Conservation (phyloP, 148 eudicot species). For the Euryodendron excelsum region DNA sequence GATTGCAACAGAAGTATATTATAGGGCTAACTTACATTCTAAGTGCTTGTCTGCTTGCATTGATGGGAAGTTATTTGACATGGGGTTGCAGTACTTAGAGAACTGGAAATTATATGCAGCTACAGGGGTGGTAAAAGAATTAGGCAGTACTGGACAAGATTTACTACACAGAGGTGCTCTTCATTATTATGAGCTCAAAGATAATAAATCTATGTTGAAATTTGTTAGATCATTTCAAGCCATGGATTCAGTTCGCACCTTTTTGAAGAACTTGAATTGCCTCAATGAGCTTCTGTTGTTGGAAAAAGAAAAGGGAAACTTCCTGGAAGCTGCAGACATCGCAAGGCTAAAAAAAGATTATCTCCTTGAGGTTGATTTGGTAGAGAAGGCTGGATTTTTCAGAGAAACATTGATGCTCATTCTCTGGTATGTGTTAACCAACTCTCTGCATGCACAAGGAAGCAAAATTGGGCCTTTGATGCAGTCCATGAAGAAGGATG, state of each 20-base stretch:
- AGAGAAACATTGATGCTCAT: slow-evolving; percentile 23
- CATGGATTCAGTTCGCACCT: not conserved
- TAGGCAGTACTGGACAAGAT: slow-evolving; percentile 24
- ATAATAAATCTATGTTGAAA: slow-evolving; percentile 16
- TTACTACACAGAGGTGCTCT: slow-evolving; percentile 22
- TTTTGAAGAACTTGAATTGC: slow-evolving; percentile 8
- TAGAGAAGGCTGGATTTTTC: slow-evolving; percentile 21
- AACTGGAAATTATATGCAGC: slow-evolving; percentile 26
- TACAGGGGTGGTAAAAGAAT: not conserved
- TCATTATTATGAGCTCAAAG: slow-evolving; percentile 4
- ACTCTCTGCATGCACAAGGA: not conserved
- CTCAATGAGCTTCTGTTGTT: slow-evolving; percentile 30
- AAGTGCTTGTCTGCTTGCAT: slow-evolving; percentile 38
- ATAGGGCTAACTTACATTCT: slow-evolving; percentile 4
- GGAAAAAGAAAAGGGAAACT: slow-evolving; percentile 29
- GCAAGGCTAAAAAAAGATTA: slow-evolving; percentile 27
- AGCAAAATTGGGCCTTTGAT: not conserved
- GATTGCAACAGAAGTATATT: slow-evolving; percentile 40
- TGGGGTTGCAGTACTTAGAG: slow-evolving; percentile 29
- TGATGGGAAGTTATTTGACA: slow-evolving; percentile 35
- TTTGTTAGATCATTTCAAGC: slow-evolving; percentile 16
- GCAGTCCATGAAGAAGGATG: slow-evolving; percentile 12
- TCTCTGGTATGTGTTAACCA: slow-evolving; percentile 22
- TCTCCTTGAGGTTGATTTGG: slow-evolving; percentile 28
- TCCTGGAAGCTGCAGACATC: slow-evolving; percentile 27